Percentiles rank a stretch among this genome's conserved stretches.
phyloP scores from a whole-genome alignment of 2,329 filamentous ascomycete species.

The Verticillium alfalfae region DNA sequence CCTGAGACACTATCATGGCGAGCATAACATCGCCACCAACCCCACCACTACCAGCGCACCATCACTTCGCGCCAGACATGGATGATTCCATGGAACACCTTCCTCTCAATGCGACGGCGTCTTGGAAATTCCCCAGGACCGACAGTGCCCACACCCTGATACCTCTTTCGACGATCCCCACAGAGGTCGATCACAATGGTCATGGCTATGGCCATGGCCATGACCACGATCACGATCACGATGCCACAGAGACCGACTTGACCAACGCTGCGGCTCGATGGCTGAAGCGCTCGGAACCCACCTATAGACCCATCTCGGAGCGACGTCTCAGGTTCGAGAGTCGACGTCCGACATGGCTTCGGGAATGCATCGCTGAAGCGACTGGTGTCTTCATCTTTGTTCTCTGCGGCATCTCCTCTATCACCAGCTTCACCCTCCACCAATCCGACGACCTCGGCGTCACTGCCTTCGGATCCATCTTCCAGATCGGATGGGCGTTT shows the following conservation, averaged over 20 bases:
- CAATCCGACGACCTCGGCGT: constrained; percentile 26
- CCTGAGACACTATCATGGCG: background rate
- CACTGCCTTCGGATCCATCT: constrained; percentile 36
- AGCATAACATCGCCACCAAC: background rate
- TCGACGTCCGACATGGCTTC: constrained; percentile 42
- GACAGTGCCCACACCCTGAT: constrained; percentile 1
- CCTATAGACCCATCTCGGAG: constrained; percentile 37
- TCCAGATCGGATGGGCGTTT: constrained; percentile 51
- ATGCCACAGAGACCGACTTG: background rate
- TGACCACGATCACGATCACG: background rate
- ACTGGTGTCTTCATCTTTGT: constrained; percentile 54
- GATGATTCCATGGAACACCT: background rate
- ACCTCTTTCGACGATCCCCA: background rate
- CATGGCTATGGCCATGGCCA: background rate
- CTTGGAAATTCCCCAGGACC: background rate
- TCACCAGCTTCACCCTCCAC: constrained; percentile 44
- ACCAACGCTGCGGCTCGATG: background rate
- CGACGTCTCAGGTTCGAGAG: constrained; percentile 50
- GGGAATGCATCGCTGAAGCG: constrained; percentile 48
- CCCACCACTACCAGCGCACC: background rate
- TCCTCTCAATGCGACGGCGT: background rate
- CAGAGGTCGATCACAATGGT: background rate
- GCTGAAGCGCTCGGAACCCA: background rate
- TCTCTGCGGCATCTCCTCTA: constrained; percentile 47
- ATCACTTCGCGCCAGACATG: background rate